phyloP scores from a whole-genome alignment of 2,329 filamentous ascomycete genomes.

The Penicillium sp. region DNA sequence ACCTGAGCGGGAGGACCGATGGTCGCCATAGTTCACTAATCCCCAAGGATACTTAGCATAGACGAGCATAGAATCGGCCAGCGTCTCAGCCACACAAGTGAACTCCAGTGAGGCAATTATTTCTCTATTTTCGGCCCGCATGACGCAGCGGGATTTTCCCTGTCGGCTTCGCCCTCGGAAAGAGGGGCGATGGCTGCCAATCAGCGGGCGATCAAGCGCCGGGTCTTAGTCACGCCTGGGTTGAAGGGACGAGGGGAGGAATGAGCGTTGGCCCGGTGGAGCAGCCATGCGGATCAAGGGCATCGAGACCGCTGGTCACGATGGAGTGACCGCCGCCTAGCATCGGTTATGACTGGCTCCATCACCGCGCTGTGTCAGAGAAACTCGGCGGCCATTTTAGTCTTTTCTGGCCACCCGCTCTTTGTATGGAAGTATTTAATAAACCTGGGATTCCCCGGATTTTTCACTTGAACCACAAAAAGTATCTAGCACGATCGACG shows the following conservation, averaged over 20 bases:
- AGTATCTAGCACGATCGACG: constrained; percentile 5
- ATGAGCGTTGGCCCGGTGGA: constrained; percentile 16
- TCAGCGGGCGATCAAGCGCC: constrained; percentile 16
- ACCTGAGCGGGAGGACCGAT: not conserved
- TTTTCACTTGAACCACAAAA: constrained; percentile 3
- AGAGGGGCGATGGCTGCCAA: constrained; percentile 22
- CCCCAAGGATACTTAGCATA: not conserved
- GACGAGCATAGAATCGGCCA: not conserved
- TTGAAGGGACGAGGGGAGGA: constrained; percentile 8
- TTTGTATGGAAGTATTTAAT: not conserved
- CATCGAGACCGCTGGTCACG: constrained; percentile 20
- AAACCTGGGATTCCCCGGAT: constrained; percentile 21
- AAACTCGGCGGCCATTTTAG: not conserved
- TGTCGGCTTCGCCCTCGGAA: constrained; percentile 21
- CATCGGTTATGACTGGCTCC: constrained; percentile 21
- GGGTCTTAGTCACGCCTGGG: constrained; percentile 22
- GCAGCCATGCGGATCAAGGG: constrained; percentile 11
- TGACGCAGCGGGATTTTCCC: constrained; percentile 27
- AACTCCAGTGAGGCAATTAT: constrained; percentile 23
- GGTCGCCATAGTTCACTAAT: not conserved
- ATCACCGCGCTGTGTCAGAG: not conserved
- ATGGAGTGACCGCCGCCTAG: constrained; percentile 20
- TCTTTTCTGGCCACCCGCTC: not conserved
- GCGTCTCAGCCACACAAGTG: constrained; percentile 9
- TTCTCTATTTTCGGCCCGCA: constrained; percentile 26